Evolutionary conservation across 345 rosid genomes (phyloP).

Genomic region (Nephelium lappaceum): DNA sequence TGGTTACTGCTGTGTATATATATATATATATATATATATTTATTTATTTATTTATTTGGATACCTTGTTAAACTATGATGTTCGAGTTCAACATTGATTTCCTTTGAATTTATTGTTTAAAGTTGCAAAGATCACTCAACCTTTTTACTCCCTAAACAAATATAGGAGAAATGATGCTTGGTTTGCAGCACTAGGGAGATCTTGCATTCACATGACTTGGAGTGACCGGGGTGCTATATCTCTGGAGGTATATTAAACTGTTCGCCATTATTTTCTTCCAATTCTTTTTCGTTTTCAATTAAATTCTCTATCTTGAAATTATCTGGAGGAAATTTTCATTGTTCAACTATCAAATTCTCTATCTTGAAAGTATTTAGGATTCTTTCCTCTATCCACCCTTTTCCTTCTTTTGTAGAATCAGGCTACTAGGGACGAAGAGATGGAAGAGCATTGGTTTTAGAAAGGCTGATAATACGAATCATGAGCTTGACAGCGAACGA

Average conservation of each 20-base stretch:
- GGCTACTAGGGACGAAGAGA: background rate
- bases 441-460: background rate
- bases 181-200: conserved; percentile 87
- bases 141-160: conserved; percentile 1
- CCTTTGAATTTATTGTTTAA: background rate
- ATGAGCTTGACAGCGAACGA: background rate
- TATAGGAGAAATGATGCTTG: conserved; percentile 93
- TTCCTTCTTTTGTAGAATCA: no score
- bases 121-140: conserved; percentile 1
- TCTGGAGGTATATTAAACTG: conserved; percentile 62
- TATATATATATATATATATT: no score
- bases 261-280: background rate
- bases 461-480: background rate
- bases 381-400: background rate
- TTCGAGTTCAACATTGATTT: background rate
- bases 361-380: background rate
- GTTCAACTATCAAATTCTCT: background rate
- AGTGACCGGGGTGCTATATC: conserved; percentile 88
- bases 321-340: background rate
- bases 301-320: background rate
- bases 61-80: conserved; percentile 5
- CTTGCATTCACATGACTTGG: conserved; percentile 97
- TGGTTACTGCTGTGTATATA: background rate
- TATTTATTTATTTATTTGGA: background rate
- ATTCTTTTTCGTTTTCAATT: background rate